Percentiles rank a stretch among this genome's conserved stretches.
These are phyloP conservation scores for Apocynum venetum DNA, from an alignment of 257 asterid species.

Conservation along the genomic window DNA sequence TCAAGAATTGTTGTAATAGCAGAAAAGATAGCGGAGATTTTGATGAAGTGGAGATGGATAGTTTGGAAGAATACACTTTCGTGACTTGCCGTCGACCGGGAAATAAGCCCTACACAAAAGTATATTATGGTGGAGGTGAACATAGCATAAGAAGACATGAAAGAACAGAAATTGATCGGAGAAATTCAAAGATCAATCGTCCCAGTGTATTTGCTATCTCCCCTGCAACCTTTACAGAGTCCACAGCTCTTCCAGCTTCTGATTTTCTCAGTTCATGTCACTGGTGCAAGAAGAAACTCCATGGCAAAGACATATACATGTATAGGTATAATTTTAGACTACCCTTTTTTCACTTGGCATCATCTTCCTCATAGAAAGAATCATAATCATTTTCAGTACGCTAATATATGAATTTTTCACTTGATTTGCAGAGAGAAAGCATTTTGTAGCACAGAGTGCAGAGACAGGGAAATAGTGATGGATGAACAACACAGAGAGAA, in stretches of 20 bases:
- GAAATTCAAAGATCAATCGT: constrained; percentile 18
- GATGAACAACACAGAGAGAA: constrained; percentile 69
- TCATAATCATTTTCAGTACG: not conserved
- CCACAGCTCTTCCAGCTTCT: constrained; percentile 35
- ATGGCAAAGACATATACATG: constrained; percentile 84
- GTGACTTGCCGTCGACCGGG: constrained; percentile 63
- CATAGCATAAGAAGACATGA: constrained; percentile 19
- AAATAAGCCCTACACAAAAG: constrained; percentile 46
- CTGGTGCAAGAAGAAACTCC: constrained; percentile 64
- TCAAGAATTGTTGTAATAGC: constrained; percentile 7
- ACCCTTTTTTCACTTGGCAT: no score
- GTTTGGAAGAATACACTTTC: constrained; percentile 60
- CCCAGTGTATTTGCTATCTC: constrained; percentile 57
- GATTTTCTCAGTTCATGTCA: constrained; percentile 73
- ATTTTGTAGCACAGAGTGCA: constrained; percentile 86
- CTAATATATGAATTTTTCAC: not conserved
- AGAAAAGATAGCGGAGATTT: constrained; percentile 17
- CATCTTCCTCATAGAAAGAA: no score
- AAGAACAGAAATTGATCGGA: constrained; percentile 25
- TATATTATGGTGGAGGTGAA: constrained; percentile 39
- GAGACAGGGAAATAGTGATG: constrained; percentile 62
- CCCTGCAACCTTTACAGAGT: constrained; percentile 42
- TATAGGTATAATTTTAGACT: constrained; percentile 50
- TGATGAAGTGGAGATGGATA: constrained; percentile 31
- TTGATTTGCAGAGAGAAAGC: constrained; percentile 70